Evolutionary conservation across 83 land plant genomes (phyloP).

Genomic region (Diphasiastrum complanatum): DNA sequence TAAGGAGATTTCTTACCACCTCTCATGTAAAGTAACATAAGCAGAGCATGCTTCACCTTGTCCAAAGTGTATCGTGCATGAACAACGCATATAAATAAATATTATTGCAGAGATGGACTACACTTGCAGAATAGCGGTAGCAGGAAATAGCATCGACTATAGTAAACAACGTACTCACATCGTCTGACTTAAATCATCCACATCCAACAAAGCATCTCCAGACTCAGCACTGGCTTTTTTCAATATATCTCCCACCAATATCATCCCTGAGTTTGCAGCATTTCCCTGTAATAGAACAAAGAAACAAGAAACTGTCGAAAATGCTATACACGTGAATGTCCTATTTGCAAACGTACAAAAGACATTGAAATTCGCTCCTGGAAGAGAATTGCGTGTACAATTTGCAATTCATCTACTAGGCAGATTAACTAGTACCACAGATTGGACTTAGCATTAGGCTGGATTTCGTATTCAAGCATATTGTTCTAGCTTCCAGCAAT

Average conservation of each 20-base stretch:
- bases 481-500: no score
- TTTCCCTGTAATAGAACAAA: constrained; percentile 51
- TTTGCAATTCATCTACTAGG: no score
- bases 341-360: neutral
- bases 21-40: no score
- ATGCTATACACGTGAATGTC: neutral
- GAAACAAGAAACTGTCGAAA: neutral
- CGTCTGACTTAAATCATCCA: constrained; percentile 55
- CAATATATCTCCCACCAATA: constrained; percentile 86
- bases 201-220: constrained; percentile 56
- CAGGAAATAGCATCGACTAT: neutral
- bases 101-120: neutral
- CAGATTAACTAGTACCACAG: no score
- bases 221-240: constrained; percentile 63
- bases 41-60: no score
- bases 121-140: neutral
- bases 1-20: no score
- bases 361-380: neutral
- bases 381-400: neutral
- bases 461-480: no score
- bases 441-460: no score
- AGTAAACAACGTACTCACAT: constrained; percentile 40
- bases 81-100: neutral
- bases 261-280: constrained; percentile 86
- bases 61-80: neutral